Base-by-base conservation (phyloP, 306 rosid species). In the Prunus armeniaca region DNA sequence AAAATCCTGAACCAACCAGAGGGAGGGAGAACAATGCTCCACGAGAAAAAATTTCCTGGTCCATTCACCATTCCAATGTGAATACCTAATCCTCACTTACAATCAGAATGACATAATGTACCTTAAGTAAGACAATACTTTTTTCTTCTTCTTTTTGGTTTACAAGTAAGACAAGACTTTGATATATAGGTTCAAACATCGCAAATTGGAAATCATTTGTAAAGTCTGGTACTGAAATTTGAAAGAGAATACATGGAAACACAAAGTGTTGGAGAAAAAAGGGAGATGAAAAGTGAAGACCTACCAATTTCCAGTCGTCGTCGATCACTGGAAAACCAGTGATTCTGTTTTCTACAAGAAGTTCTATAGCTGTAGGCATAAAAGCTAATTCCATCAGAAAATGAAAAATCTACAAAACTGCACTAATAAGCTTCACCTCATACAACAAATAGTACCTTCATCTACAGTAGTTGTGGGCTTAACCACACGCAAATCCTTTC, bases 321-420 rank as follows among this genome's bases (percentile, higher is more conserved):
- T 90, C 93, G 49, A 92, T 86, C 78, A 95, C 99, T 14, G 99
- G 99, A 85, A 95, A 95, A 56, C 99, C 99, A 62, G 98, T 92
- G 84, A 95, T 89, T 83, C 99, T 92, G 79, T 89, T 86, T 64
- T 90, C 97, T 73, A 95, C 99, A 74, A 92, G 97, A 66, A 60
- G 57, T 72, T 95, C 99, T 76, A 92, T 83, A 68, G 99, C 99
- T 95, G 97, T 75, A 73, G 63, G 66, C 79, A 89, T 62, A 84
- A 74, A 43, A 14, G 41, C 67, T 30, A 72, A 80, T 76, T 78
- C 74, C 57, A 67, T 80, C 66, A 86, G 75, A 50, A 86, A 76
- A 63, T 11, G 68, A 38, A 32, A 20, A 19, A 0, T 56, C 3
- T 17, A 9, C 4, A 62, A 24, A 30, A 51, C 1, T 45, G 15